Evolutionary conservation across 148 eudicot genomes (phyloP).

Genomic region (Limonium bicolor): DNA sequence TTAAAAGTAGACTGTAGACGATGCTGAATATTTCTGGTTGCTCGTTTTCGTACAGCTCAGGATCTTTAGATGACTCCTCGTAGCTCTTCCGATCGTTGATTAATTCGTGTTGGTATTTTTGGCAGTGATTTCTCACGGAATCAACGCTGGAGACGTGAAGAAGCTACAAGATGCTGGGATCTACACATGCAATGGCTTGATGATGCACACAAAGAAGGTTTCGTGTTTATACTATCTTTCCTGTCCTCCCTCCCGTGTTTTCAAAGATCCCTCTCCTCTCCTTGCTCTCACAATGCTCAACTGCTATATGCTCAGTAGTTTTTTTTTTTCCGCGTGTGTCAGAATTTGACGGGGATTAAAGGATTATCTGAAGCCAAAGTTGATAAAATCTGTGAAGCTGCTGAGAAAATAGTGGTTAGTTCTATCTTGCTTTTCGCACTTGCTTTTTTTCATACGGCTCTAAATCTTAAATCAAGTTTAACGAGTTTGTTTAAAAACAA

Average conservation of each 20-base stretch:
- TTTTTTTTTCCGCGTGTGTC: neutral
- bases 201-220: slow-evolving; percentile 99
- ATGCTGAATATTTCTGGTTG: no score
- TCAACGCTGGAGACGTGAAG: slow-evolving; percentile 92
- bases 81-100: neutral
- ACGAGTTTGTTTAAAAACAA: no score
- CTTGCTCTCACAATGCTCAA: no score
- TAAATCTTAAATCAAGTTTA: no score
- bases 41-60: no score
- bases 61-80: no score
- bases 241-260: no score
- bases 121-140: slow-evolving; percentile 76
- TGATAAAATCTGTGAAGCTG: slow-evolving; percentile 95
- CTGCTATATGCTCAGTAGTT: neutral
- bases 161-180: slow-evolving; percentile 96
- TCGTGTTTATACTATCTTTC: neutral
- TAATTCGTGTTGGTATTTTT: neutral
- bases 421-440: neutral
- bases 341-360: slow-evolving; percentile 88
- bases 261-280: neutral
- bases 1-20: no score
- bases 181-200: slow-evolving; percentile 84
- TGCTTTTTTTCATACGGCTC: no score
- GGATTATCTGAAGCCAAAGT: slow-evolving; percentile 99
- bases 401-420: slow-evolving; percentile 90